Conservation (phyloP, 2,329 filamentous ascomycete genomes). For the Piedraia hortae region DNA sequence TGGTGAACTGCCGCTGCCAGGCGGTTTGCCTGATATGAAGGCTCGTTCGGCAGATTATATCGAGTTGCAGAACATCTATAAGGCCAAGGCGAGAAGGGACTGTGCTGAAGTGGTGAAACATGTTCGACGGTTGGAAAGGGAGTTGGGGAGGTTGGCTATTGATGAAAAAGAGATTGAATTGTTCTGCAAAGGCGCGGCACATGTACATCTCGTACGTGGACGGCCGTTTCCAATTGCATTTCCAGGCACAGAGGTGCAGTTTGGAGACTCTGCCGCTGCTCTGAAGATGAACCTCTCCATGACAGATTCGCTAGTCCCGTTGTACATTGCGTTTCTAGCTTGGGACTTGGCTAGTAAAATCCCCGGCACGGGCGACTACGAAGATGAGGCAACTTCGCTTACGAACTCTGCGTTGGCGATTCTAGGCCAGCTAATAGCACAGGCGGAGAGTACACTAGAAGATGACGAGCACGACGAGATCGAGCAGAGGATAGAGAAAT, state of each 20-base stretch:
- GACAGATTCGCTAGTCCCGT: constrained; percentile 19
- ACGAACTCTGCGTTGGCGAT: constrained; percentile 18
- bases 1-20: constrained; percentile 51
- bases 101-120: constrained; percentile 41
- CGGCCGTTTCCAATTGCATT: constrained; percentile 23
- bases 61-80: constrained; percentile 76
- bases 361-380: constrained; percentile 14
- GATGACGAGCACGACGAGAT: constrained; percentile 12
- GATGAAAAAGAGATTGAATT: constrained; percentile 52
- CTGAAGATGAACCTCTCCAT: constrained; percentile 17
- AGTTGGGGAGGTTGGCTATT: constrained; percentile 23
- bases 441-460: constrained; percentile 7
- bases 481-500: constrained; percentile 13
- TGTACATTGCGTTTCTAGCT: constrained; percentile 24
- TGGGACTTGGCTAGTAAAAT: constrained; percentile 17
- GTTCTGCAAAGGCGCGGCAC: constrained; percentile 87
- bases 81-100: constrained; percentile 57
- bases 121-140: constrained; percentile 28
- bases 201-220: constrained; percentile 63
- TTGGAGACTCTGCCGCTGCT: constrained; percentile 20
- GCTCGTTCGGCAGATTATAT: constrained; percentile 77
- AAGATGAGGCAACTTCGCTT: constrained; percentile 15
- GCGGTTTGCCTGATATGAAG: constrained; percentile 90
- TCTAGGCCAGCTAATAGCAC: constrained; percentile 16
- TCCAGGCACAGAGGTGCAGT: constrained; percentile 12